Evolutionary conservation across 1,139 yeast genomes (phyloP).

Genomic region (Diutina catenulata): DNA sequence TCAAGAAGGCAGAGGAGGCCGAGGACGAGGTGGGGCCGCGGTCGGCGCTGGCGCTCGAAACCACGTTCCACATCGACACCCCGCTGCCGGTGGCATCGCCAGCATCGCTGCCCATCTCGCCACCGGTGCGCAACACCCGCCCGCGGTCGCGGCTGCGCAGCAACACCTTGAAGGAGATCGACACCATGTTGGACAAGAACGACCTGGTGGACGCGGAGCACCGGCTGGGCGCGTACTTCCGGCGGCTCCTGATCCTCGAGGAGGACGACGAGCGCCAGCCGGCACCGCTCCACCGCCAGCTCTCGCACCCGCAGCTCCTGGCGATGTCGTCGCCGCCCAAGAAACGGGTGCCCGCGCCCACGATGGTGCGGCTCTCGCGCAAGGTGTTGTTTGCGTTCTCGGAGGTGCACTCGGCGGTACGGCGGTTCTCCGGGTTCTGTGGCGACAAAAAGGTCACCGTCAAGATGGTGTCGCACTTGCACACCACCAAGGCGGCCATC

Average conservation of each 20-base stretch:
- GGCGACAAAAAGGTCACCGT: constrained; percentile 49
- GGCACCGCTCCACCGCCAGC: neutral
- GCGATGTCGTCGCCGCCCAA: neutral
- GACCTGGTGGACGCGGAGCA: constrained; percentile 32
- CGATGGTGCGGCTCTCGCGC: constrained; percentile 39
- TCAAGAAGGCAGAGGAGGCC: constrained; percentile 17
- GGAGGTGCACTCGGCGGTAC: constrained; percentile 58
- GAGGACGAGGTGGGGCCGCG: neutral
- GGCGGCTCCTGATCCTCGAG: constrained; percentile 57
- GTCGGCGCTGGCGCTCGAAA: constrained; percentile 15
- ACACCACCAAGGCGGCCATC: constrained; percentile 45
- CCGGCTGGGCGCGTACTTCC: constrained; percentile 56
- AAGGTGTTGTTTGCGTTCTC: constrained; percentile 50
- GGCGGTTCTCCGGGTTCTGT: constrained; percentile 58
- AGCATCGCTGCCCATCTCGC: constrained; percentile 8
- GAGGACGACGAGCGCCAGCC: constrained; percentile 18
- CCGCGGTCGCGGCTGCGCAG: constrained; percentile 13
- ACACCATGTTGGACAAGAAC: constrained; percentile 21
- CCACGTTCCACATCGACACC: constrained; percentile 13
- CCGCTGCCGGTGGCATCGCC: constrained; percentile 12
- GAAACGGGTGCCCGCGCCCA: constrained; percentile 8
- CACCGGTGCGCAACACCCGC: constrained; percentile 10
- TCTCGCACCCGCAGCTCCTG: neutral
- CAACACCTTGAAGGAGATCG: constrained; percentile 29
- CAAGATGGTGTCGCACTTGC: constrained; percentile 43